Conservation (phyloP, 2,329 filamentous ascomycete species). For the Berkeleyomyces rouxiae region DNA sequence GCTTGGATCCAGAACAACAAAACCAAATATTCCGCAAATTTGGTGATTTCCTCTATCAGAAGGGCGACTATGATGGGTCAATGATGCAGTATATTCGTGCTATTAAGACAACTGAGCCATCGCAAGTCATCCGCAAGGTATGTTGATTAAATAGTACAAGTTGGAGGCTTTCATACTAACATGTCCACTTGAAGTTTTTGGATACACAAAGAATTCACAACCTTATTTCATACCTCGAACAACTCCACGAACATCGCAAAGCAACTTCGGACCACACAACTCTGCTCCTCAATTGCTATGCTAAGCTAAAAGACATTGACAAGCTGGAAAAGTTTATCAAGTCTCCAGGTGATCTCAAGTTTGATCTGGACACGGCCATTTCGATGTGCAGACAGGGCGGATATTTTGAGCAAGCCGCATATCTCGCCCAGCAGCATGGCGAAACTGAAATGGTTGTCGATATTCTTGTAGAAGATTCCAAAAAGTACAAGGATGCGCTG, state of each 20-base stretch:
- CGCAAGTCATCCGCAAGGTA: constrained; percentile 86
- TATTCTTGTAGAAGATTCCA: constrained; percentile 88
- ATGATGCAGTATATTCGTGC: constrained; percentile 97
- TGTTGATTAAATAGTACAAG: not conserved
- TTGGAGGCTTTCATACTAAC: constrained; percentile 18
- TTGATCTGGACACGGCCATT: constrained; percentile 93
- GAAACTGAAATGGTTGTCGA: constrained; percentile 90
- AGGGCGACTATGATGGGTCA: constrained; percentile 90
- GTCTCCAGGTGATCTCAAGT: constrained; percentile 82
- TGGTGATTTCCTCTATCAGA: constrained; percentile 86
- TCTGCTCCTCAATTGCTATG: constrained; percentile 87
- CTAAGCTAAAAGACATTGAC: constrained; percentile 90
- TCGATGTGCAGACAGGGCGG: constrained; percentile 94
- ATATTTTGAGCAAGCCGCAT: constrained; percentile 92
- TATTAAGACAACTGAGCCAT: constrained; percentile 90
- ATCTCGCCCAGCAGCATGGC: constrained; percentile 81
- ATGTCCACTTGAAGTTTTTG: constrained; percentile 44
- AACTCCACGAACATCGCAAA: constrained; percentile 83
- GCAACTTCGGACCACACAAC: constrained; percentile 94
- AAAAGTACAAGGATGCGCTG: constrained; percentile 73
- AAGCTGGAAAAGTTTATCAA: constrained; percentile 97
- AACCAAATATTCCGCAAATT: constrained; percentile 88
- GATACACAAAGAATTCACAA: constrained; percentile 97
- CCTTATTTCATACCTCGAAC: constrained; percentile 89
- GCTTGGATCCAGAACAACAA: constrained; percentile 63